phyloP scores from a whole-genome alignment of 192 early-diverging fungal species.

The Backusella circina region DNA sequence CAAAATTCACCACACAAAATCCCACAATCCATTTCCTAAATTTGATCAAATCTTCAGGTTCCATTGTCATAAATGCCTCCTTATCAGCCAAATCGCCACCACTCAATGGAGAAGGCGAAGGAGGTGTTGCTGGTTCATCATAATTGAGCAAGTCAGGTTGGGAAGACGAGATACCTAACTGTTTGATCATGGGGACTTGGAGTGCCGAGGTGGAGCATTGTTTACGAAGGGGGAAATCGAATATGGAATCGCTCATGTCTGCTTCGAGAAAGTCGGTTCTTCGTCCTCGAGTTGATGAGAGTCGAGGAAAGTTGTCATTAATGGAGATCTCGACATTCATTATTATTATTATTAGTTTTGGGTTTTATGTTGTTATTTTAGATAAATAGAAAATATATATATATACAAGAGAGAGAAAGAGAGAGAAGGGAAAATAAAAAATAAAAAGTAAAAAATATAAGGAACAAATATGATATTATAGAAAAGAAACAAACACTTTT shows the following conservation, averaged over 20 bases:
- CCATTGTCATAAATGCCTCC: background rate
- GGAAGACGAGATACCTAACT: background rate
- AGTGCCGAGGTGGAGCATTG: conserved; percentile 9
- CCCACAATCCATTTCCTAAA: conserved; percentile 67
- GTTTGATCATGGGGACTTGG: background rate
- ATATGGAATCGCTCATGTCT: conserved; percentile 16
- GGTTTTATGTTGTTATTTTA: background rate
- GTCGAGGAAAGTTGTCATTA: background rate
- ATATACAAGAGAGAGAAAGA: background rate
- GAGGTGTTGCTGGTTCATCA: background rate
- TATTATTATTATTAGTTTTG: too few species aligned
- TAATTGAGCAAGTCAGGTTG: background rate
- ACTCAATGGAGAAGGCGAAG: background rate
- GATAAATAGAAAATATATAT: too few species aligned
- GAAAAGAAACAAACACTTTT: background rate
- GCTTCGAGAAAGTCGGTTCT: background rate
- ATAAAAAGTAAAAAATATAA: background rate
- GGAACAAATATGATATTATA: background rate
- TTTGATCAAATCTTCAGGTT: conserved; percentile 34
- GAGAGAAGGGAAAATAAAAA: background rate
- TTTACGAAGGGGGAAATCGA: conserved; percentile 1
- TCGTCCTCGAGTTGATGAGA: background rate
- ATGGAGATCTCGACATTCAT: conserved; percentile 1
- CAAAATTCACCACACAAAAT: conserved; percentile 79
- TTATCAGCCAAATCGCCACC: conserved; percentile 23